Conservation (phyloP, 2,329 filamentous ascomycete species). For the Volutella citrinella region DNA sequence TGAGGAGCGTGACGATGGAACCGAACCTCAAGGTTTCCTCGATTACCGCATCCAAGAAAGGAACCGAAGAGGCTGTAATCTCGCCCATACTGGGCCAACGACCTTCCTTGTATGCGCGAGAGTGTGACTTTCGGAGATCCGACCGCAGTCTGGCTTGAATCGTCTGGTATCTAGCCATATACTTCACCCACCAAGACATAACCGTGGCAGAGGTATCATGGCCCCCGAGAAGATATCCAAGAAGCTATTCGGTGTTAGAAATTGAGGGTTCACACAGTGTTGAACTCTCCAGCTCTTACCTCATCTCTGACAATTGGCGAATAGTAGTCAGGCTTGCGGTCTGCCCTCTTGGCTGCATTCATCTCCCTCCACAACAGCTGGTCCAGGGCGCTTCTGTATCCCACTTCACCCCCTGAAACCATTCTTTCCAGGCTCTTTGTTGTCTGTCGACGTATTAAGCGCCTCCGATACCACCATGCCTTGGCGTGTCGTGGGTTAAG, state of each 20-base stretch:
- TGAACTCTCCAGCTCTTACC: constrained; percentile 11
- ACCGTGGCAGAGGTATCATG: constrained; percentile 28
- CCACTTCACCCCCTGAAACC: constrained; percentile 3
- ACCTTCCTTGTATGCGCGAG: constrained; percentile 14
- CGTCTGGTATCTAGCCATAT: constrained; percentile 19
- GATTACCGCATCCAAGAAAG: constrained; percentile 36
- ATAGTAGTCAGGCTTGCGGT: constrained; percentile 29
- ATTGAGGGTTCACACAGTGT: neutral
- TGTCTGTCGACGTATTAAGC: constrained; percentile 20
- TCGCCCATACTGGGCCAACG: constrained; percentile 30
- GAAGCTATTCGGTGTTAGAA: constrained; percentile 11
- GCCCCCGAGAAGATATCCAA: constrained; percentile 29
- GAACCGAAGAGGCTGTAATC: constrained; percentile 24
- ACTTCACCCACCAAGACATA: constrained; percentile 29
- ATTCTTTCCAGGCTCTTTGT: constrained; percentile 17
- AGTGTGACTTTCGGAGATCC: constrained; percentile 19
- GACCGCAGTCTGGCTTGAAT: constrained; percentile 24
- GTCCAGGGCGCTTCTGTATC: constrained; percentile 26
- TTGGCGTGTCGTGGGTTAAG: constrained; percentile 22
- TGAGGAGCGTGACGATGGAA: constrained; percentile 26
- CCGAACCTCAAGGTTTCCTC: constrained; percentile 35
- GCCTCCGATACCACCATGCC: constrained; percentile 21
- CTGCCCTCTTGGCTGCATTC: constrained; percentile 26
- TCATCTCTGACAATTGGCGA: constrained; percentile 34
- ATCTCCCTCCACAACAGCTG: constrained; percentile 33